phyloP scores from a whole-genome alignment of 306 rosid species.

The Carpinus viminea region DNA sequence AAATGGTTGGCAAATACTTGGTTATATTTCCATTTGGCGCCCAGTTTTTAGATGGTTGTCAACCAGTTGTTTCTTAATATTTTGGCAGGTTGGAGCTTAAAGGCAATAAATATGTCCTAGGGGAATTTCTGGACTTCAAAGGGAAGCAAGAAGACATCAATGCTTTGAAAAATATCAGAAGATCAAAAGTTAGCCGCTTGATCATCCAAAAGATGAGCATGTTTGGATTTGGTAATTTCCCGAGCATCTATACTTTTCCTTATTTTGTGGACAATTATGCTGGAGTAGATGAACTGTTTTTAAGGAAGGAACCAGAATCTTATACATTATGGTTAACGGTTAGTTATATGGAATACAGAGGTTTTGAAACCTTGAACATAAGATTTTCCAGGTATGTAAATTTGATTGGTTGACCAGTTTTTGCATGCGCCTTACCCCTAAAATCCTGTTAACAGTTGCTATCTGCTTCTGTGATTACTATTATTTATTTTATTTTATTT shows the following conservation, averaged over 20 bases:
- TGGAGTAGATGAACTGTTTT: background rate
- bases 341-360: background rate
- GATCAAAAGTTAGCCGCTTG: slow-evolving; percentile 76
- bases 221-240: slow-evolving; percentile 86
- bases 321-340: background rate
- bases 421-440: background rate
- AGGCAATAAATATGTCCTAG: slow-evolving; percentile 71
- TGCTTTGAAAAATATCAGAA: slow-evolving; percentile 62
- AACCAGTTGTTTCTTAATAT: slow-evolving; percentile 9
- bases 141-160: slow-evolving; percentile 77
- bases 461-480: background rate
- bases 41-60: background rate
- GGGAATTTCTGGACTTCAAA: slow-evolving; percentile 90
- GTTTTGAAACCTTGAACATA: background rate
- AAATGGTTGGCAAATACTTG: background rate
- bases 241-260: slow-evolving; percentile 10
- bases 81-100: slow-evolving; percentile 77
- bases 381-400: background rate
- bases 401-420: background rate
- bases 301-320: background rate
- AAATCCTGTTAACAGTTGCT: background rate
- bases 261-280: background rate
- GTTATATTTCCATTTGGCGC: background rate
- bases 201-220: slow-evolving; percentile 79
- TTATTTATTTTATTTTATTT: no score